These are phyloP conservation scores for Cerrena zonata DNA, from an alignment of 1,284 basidiomycete genomes.

Conservation along the genomic window DNA sequence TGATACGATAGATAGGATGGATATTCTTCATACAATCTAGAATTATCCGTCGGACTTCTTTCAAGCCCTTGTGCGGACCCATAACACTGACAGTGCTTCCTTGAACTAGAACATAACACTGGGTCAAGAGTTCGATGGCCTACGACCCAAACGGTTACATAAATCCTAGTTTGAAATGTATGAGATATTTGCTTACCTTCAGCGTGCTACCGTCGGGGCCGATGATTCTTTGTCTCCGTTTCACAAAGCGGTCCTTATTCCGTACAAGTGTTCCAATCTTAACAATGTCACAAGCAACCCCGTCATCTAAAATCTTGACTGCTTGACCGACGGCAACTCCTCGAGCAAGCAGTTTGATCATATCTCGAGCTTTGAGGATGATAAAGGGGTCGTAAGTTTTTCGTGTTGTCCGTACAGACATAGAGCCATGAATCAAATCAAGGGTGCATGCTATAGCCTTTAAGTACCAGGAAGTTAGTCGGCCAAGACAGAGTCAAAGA, in stretches of 20 bases:
- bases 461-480: not conserved
- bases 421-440: slow-evolving; percentile 92
- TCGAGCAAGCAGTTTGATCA: slow-evolving; percentile 92
- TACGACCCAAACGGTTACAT: slow-evolving; percentile 28
- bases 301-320: slow-evolving; percentile 86
- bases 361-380: slow-evolving; percentile 90
- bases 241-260: slow-evolving; percentile 97
- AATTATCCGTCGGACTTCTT: slow-evolving; percentile 92
- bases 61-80: slow-evolving; percentile 92
- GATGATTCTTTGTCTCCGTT: slow-evolving; percentile 91
- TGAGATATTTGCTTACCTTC: slow-evolving; percentile 71
- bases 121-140: slow-evolving; percentile 95
- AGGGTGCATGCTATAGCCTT: slow-evolving; percentile 88
- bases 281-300: slow-evolving; percentile 92
- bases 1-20: slow-evolving; percentile 98
- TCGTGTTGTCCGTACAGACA: slow-evolving; percentile 94
- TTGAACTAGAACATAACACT: slow-evolving; percentile 96
- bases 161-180: not conserved
- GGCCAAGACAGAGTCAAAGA: not conserved
- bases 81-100: slow-evolving; percentile 97
- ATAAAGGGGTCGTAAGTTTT: slow-evolving; percentile 97
- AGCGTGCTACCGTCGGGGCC: slow-evolving; percentile 94
- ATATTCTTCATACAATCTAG: slow-evolving; percentile 99
- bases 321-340: slow-evolving; percentile 84
- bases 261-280: slow-evolving; percentile 93